Base-by-base conservation (phyloP, 2,329 filamentous ascomycete genomes). In the Talaromyces rugulosus region DNA sequence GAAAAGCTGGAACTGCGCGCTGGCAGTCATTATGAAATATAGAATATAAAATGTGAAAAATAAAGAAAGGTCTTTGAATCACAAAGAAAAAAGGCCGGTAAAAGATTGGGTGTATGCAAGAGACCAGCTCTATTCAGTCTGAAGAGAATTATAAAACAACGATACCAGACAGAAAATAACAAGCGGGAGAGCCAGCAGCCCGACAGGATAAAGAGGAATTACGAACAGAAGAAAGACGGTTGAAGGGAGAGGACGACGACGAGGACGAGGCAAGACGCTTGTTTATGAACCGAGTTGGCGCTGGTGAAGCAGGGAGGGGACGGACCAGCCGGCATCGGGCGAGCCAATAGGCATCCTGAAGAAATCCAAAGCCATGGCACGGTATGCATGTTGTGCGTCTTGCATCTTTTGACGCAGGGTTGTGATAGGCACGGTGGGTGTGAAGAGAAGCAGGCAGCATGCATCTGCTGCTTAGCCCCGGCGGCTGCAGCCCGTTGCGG, bases 1-100 rank as follows among this genome's bases (percentile, higher is more conserved):
- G 51, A 78, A 78, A 55, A 78, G 69, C 60, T 77, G 76, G 56
- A 78, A 78, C 61, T 77, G 74, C 60, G 66, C 73, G 69, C 74
- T 75, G 11, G 60, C 56, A 56, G 61, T 28, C 61, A 62, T 62
- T 53, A 47, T 34, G 27, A 27, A 34, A 33, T 57, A 47, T 63
- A 27, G 16, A 50, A 14, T 44, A 18, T 60, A 11, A 27, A 27
- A 14, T 34, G 58, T n/a, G 27, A 51, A 16, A 27, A 42, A 8
- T 11, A n/a, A 54, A 27, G 44, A 7, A 18, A 33, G 47, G 44
- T 18, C 4, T 44, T n/a, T 44, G 16, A 18, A 18, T 44, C 16
- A 9, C 16, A 47, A 47, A 54, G 6, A 14, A 55, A 51, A 50
- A n/a, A 23, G 30, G 16, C 12, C 36, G 33, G 23, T 27, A 31